These are phyloP conservation scores for Pseudocercospora macadamiae DNA, from an alignment of 2,329 filamentous ascomycete genomes.

Conservation along the genomic window DNA sequence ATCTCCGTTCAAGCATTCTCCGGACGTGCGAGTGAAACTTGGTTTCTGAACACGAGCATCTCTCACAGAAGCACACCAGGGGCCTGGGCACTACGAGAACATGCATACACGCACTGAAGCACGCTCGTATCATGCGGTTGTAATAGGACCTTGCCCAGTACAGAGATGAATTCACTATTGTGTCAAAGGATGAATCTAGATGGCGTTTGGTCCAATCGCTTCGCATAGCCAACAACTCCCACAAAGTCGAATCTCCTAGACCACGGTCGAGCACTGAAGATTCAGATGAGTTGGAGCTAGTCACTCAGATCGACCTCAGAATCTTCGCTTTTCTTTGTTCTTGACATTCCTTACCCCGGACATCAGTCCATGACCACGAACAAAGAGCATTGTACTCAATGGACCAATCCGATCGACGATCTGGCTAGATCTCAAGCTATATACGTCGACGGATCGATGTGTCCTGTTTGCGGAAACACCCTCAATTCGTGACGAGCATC, in stretches of 20 bases:
- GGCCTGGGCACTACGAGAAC: too few species aligned
- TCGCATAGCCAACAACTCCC: background rate
- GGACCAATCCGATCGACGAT: background rate
- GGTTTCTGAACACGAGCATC: too few species aligned
- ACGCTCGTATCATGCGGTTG: too few species aligned
- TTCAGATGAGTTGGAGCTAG: background rate
- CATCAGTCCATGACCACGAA: background rate
- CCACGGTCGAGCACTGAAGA: background rate
- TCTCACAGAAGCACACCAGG: too few species aligned
- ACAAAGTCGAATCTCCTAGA: background rate
- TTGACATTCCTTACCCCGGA: background rate
- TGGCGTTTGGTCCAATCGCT: background rate
- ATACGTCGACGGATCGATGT: background rate
- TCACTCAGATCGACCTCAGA: background rate
- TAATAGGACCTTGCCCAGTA: too few species aligned
- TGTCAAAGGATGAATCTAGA: background rate
- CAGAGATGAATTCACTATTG: too few species aligned
- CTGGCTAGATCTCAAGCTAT: background rate
- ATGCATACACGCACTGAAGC: too few species aligned
- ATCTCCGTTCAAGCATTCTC: too few species aligned
- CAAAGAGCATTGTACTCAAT: background rate
- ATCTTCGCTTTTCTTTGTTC: background rate
- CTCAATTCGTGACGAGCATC: background rate
- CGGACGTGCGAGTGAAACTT: too few species aligned
- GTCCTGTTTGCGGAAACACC: conserved; percentile 4